A percentile compares a stretch with the other conserved stretches of the same genome.
phyloP scores from a whole-genome alignment of 106 monocot genomes.

The Amphibolis antarctica region DNA sequence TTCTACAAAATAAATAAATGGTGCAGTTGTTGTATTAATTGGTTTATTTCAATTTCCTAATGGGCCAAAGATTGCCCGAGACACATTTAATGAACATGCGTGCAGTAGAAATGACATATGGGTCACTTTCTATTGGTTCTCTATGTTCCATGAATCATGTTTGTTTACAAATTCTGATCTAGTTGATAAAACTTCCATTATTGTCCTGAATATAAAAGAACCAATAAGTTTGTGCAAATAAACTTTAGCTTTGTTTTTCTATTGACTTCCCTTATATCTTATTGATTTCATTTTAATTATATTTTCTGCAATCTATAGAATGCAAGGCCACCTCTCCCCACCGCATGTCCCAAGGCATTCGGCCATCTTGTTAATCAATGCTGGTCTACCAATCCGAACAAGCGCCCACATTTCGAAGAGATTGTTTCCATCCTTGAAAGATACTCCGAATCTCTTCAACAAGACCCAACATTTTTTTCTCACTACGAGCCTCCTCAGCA shows the following conservation, averaged over 20 bases:
- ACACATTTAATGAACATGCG: no score
- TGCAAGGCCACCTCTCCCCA: slow-evolving; percentile 64
- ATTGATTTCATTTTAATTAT: background rate
- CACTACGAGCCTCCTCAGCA: slow-evolving; percentile 39
- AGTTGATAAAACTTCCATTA: no score
- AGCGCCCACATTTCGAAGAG: slow-evolving; percentile 68
- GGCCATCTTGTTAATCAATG: slow-evolving; percentile 60
- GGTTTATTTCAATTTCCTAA: no score
- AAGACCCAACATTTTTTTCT: slow-evolving; percentile 56
- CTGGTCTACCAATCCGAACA: slow-evolving; percentile 72
- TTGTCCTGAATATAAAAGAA: no score
- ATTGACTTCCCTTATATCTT: background rate
- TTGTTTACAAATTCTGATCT: no score
- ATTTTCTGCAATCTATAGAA: slow-evolving; percentile 28
- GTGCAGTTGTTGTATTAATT: no score
- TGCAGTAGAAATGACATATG: no score
- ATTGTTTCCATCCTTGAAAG: slow-evolving; percentile 53
- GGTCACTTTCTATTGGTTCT: no score
- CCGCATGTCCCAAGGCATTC: slow-evolving; percentile 57
- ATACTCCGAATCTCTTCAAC: slow-evolving; percentile 36
- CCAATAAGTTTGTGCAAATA: background rate
- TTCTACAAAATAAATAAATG: no score
- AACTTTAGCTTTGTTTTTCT: background rate
- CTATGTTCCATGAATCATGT: no score
- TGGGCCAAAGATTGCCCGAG: no score